Base-by-base conservation (phyloP, 495 filamentous ascomycete genomes). In the Tuber indicum region DNA sequence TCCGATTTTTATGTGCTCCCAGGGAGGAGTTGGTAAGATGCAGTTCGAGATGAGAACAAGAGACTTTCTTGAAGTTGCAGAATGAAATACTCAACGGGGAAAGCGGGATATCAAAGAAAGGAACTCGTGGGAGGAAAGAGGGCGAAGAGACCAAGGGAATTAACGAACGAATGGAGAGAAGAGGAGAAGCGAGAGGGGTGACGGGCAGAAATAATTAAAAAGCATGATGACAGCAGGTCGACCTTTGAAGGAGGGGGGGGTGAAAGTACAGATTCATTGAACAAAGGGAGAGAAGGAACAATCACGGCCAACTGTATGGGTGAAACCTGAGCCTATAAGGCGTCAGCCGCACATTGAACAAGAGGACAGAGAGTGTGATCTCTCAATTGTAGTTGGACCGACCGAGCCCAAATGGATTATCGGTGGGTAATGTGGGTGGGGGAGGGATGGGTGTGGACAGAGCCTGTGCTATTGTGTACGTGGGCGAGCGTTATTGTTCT, bases 261-360 rank as follows among this genome's bases (percentile, higher is more conserved):
- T 36, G 62, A 75, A 71, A 4, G 58, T 66, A 32, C 58, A 36
- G 58, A 26, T 14, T 47, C 78, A 80, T 80, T 76, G 78, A 80
- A 80, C 78, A 80, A 80, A 80, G 78, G 76, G 66, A 47, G 16
- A 80, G 39, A 46, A 62, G 73, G 75, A 75, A 72, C 58, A 71
- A 78, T 77, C 75, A 77, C 72, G 44, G 76, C 72, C 72, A 47
- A 72, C 41, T 71, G 58, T 66, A 66, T 62, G 26, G 4, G 7
- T 66, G 58, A 66, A 36, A 36, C 58, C 14, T 14, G 58, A 66
- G 58, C 58, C 58, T 66, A 66, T 66, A 66, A 62, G 58, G 58
- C 58, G 58, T 66, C 58, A 66, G 58, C 58, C 58, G 58, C 58
- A 66, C 58, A 66, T 36, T 36, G 58, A 66, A 26, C 1, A 36